A percentile compares a stretch with the other conserved stretches of the same genome.
Evolutionary conservation across 345 rosid genomes (phyloP).

Genomic region (Eucalyptus erythrocorys): DNA sequence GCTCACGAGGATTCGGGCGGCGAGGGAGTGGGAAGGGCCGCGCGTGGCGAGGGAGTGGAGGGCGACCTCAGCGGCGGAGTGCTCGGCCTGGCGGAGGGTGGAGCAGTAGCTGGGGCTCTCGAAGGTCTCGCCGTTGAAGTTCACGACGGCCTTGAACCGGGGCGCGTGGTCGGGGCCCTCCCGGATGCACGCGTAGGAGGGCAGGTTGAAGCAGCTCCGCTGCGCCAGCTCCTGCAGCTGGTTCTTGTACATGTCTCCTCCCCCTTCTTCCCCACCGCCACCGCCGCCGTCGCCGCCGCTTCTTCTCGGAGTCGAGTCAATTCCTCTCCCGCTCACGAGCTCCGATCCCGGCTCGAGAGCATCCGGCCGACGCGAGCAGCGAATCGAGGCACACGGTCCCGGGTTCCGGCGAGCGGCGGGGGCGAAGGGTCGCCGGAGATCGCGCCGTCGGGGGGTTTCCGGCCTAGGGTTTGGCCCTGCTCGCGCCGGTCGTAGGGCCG

Average conservation of each 20-base stretch:
- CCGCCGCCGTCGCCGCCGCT: not conserved
- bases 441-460: not conserved
- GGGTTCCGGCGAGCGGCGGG: not conserved
- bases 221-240: constrained; percentile 99
- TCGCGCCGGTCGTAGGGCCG: not conserved
- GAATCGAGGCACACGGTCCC: not conserved
- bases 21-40: constrained; percentile 93
- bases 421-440: not conserved
- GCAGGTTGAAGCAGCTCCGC: constrained; percentile 97
- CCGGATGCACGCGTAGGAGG: constrained; percentile 81
- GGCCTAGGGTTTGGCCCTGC: not conserved
- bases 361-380: not conserved
- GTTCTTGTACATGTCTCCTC: constrained; percentile 76
- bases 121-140: constrained; percentile 94
- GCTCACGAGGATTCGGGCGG: constrained; percentile 90
- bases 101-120: constrained; percentile 92
- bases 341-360: not conserved
- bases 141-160: constrained; percentile 92
- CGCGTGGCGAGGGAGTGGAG: constrained; percentile 86
- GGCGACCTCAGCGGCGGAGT: constrained; percentile 99
- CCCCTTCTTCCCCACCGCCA: not conserved
- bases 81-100: constrained; percentile 99
- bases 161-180: constrained; percentile 99
- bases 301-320: not conserved
- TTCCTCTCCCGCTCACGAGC: not conserved